Percentiles rank a stretch among this genome's conserved stretches.
phyloP scores from a whole-genome alignment of 2,329 filamentous ascomycete genomes.

The Aspergillus fischeri region DNA sequence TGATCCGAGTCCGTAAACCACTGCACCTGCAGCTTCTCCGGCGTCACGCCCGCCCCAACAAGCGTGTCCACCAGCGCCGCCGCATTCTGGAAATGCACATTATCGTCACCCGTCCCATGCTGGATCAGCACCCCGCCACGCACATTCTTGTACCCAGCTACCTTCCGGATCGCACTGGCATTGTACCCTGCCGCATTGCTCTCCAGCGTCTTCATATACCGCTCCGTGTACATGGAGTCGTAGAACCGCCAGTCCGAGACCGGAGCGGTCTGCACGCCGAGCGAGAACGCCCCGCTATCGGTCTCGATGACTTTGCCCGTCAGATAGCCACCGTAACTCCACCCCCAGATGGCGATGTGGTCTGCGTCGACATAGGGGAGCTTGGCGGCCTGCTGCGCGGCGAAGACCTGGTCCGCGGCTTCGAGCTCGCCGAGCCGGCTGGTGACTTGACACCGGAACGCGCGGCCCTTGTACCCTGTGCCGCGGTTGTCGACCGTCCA shows the following conservation, averaged over 20 bases:
- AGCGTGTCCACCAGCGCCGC: constrained; percentile 60
- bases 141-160: constrained; percentile 59
- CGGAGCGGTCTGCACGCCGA: constrained; percentile 61
- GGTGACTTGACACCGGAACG: constrained; percentile 57
- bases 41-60: constrained; percentile 55
- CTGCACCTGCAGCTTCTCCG: constrained; percentile 59
- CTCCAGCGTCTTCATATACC: constrained; percentile 64
- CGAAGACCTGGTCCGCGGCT: constrained; percentile 64
- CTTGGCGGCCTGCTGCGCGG: constrained; percentile 53
- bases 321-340: constrained; percentile 66
- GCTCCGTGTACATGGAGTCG: constrained; percentile 67
- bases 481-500: constrained; percentile 66
- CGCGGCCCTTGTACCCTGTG: constrained; percentile 61
- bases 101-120: constrained; percentile 67
- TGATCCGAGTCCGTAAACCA: constrained; percentile 65
- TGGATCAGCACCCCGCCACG: constrained; percentile 59
- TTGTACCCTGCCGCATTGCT: constrained; percentile 59
- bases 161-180: constrained; percentile 55
- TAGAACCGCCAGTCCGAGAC: constrained; percentile 69
- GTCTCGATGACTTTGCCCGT: constrained; percentile 63
- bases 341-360: constrained; percentile 65
- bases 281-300: constrained; percentile 57
- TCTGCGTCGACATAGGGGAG: constrained; percentile 53
- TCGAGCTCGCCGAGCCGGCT: constrained; percentile 61
- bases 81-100: constrained; percentile 66